Conservation (phyloP, 805 yeast species). For the Suhomyces kilbournensis region DNA sequence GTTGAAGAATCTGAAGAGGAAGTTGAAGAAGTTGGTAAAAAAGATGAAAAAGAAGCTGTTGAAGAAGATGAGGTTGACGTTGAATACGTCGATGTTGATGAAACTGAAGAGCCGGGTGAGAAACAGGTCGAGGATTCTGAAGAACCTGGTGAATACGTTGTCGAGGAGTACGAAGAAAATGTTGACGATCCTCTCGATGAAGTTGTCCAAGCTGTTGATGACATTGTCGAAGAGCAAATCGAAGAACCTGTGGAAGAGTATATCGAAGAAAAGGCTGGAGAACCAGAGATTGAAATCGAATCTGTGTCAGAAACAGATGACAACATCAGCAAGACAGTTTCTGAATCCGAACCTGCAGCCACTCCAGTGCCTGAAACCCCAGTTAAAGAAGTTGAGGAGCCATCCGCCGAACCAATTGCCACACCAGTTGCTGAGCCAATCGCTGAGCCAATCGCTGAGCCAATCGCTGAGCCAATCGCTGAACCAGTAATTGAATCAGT, state of each 20-base stretch:
- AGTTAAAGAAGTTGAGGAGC: neutral
- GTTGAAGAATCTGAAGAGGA: neutral
- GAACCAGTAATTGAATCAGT: constrained; percentile 7
- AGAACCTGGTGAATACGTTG: neutral
- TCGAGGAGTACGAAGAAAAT: neutral
- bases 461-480: neutral
- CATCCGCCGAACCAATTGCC: constrained; percentile 1
- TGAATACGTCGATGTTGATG: neutral
- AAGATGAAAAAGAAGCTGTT: neutral
- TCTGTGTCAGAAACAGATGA: neutral
- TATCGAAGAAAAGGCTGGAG: neutral
- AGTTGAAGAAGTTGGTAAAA: neutral
- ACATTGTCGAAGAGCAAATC: neutral
- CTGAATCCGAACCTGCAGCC: neutral
- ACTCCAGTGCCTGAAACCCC: neutral
- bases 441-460: neutral
- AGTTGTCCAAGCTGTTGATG: neutral
- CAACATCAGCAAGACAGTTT: neutral
- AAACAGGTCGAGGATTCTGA: neutral
- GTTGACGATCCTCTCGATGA: neutral
- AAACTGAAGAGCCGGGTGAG: neutral
- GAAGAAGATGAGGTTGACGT: neutral
- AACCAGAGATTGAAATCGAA: neutral
- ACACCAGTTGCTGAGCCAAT: constrained; percentile 4
- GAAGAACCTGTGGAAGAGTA: constrained; percentile 4